A percentile compares a stretch with the other conserved stretches of the same genome.
Conservation (phyloP, 2,329 filamentous ascomycete species). For the Pseudogymnoascus sp. region DNA sequence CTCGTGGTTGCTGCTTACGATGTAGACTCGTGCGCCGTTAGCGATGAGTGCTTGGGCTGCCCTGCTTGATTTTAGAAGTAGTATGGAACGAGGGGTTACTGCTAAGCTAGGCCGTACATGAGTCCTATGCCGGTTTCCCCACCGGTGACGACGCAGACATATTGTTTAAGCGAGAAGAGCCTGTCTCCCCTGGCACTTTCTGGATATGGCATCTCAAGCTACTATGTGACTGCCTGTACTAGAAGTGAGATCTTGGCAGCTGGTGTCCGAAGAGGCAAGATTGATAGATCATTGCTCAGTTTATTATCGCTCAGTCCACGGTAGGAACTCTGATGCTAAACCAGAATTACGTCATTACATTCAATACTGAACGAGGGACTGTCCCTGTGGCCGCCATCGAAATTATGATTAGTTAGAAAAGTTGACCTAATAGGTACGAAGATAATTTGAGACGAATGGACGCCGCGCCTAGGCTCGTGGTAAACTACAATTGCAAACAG, state of each 20-base stretch:
- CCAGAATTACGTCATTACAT: not conserved
- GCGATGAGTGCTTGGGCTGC: conserved; percentile 26
- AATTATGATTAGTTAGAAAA: too few relatives aligned
- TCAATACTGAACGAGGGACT: too few relatives aligned
- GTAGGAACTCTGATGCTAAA: not conserved
- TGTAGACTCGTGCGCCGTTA: conserved; percentile 29
- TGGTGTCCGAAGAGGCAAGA: not conserved
- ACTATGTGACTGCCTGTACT: not conserved
- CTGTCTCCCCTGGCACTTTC: conserved; percentile 29
- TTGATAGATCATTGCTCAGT: not conserved
- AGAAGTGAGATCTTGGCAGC: not conserved
- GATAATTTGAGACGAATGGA: too few relatives aligned
- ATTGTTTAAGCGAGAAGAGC: conserved; percentile 37
- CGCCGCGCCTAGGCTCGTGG: too few relatives aligned
- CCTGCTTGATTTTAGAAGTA: conserved; percentile 20
- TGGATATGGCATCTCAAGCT: conserved; percentile 17
- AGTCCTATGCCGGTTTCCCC: conserved; percentile 36
- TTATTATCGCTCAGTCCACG: not conserved
- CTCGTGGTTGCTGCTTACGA: conserved; percentile 26
- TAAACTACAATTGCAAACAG: too few relatives aligned
- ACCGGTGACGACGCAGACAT: conserved; percentile 38
- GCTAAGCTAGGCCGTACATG: conserved; percentile 35
- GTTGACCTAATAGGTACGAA: too few relatives aligned
- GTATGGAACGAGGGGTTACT: conserved; percentile 12
- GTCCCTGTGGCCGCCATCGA: too few relatives aligned